Evolutionary conservation across 345 rosid genomes (phyloP).

Genomic region (Eucalyptus caleyi): DNA sequence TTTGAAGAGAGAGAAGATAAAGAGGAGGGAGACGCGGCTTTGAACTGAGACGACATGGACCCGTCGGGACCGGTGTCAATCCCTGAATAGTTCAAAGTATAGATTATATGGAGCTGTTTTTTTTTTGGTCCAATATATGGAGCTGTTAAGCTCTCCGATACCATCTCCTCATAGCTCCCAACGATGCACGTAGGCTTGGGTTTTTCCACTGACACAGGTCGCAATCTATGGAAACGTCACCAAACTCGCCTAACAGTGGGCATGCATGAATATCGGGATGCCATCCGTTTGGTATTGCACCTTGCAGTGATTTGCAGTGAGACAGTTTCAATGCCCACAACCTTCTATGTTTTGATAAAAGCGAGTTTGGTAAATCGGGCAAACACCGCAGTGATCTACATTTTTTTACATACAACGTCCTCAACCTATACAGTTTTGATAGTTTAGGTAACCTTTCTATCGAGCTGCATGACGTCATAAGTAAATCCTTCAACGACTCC

Average conservation of each 20-base stretch:
- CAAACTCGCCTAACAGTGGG: not conserved
- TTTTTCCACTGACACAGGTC: fast-evolving
- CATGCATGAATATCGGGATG: not conserved
- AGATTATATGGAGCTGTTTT: too few relatives aligned
- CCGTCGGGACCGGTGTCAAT: too few relatives aligned
- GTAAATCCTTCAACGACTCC: fast-evolving
- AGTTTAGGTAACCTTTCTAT: not conserved
- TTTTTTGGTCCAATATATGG: too few relatives aligned
- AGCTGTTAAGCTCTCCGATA: too few relatives aligned
- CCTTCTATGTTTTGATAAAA: not conserved
- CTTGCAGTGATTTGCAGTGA: not conserved
- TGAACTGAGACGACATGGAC: too few relatives aligned
- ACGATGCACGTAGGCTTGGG: fast-evolving
- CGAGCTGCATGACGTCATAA: fast-evolving
- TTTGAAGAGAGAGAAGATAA: too few relatives aligned
- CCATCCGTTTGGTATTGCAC: not conserved
- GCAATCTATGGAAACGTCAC: not conserved
- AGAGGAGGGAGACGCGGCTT: too few relatives aligned
- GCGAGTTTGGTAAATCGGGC: too few relatives aligned
- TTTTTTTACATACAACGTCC: fast-evolving
- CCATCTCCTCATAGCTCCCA: too few relatives aligned
- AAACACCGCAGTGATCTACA: too few relatives aligned
- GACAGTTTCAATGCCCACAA: fast-evolving
- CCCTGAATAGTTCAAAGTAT: too few relatives aligned
- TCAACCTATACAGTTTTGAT: not conserved